Evolutionary conservation across 129 eudicot genomes (phyloP).

Genomic region (Lactuca saligna): DNA sequence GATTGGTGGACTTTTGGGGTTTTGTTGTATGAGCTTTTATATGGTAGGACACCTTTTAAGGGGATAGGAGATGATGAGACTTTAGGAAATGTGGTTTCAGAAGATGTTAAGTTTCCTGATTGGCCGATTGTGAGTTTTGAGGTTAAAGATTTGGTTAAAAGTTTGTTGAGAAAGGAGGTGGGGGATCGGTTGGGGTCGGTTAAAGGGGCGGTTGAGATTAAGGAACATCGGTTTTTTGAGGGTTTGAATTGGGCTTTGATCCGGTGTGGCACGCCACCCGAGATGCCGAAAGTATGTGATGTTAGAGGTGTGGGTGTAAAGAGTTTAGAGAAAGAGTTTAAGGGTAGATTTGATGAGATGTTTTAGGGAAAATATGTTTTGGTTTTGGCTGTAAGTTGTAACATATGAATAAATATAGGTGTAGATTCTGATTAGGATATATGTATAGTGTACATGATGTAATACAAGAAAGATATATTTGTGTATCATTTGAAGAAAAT

Average conservation of each 20-base stretch:
- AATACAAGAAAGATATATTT: constrained; percentile 10
- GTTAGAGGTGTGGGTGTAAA: constrained; percentile 19
- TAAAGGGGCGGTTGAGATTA: constrained; percentile 93
- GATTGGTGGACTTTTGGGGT: constrained; percentile 98
- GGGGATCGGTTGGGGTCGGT: constrained; percentile 67
- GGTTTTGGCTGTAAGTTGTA: constrained; percentile 18
- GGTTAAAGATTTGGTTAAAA: constrained; percentile 66
- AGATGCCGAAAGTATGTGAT: constrained; percentile 52
- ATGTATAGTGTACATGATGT: constrained; percentile 36
- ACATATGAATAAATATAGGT: constrained; percentile 14
- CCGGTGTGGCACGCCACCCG: constrained; percentile 84
- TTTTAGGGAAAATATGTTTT: constrained; percentile 35
- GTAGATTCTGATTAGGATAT: constrained; percentile 6
- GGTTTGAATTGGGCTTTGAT: constrained; percentile 90
- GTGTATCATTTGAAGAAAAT: no score
- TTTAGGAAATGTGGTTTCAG: constrained; percentile 60
- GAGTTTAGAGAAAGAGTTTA: constrained; percentile 4
- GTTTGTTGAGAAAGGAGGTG: constrained; percentile 62
- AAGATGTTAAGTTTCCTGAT: constrained; percentile 56
- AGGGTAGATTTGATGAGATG: constrained; percentile 52
- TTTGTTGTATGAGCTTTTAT: constrained; percentile 72
- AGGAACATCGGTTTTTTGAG: constrained; percentile 76
- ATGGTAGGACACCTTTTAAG: constrained; percentile 78
- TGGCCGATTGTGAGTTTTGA: constrained; percentile 62
- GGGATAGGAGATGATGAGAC: constrained; percentile 74